Evolutionary conservation across 768 basidiomycete genomes (phyloP), one percentile per base, ranked within the genome.

Genomic region (Chalciporus sphaerocephalus): DNA sequence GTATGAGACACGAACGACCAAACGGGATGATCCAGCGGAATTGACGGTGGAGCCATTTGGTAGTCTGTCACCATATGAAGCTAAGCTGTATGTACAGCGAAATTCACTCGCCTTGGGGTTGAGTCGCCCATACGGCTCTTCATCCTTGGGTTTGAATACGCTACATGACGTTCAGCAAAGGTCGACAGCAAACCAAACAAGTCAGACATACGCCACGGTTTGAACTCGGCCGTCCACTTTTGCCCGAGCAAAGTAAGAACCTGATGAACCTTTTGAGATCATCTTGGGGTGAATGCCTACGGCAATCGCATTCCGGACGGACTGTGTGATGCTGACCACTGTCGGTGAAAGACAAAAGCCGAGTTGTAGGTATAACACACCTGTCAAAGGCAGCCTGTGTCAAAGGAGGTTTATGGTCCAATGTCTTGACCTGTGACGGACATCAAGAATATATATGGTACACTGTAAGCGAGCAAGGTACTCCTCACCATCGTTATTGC

Each of bases 81-180:
- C 13, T 38, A 17, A 16, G 28, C 13, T n/a, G 7, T 17, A 12
- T 15, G 5, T 3, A 49, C 40, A 41, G n/a, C 4, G 7, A 18
- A 11, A 8, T 11, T 33, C 6, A 38, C 61, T 38, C 40, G 81
- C 85, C 75, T 94, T 94, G 1, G 91, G 91, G 62, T 93, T 93
- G 16, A 92, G 72, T 32, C 81, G 74, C 20, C 91, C 91, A 60
- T 93, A 94, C 1, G 91, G 91, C 55, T 92, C 89, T 60, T 90
- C 87, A 48, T 90, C 87, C 62, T 92, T 92, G 1, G 92, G 92
- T 62, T 94, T 94, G 67, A 95, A 94, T 4, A 94, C 87, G 5
- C 86, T 92, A 28, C 8, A 2, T 7, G 24, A 34, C 5, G 32
- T 18, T 65, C 45, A 40, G 32, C 32, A 12, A 40, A 23, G 22